A percentile compares a stretch with the other conserved stretches of the same genome.
phyloP scores from a whole-genome alignment of 2,329 filamentous ascomycete species.

The Chrysoporthe deuterocubensis region DNA sequence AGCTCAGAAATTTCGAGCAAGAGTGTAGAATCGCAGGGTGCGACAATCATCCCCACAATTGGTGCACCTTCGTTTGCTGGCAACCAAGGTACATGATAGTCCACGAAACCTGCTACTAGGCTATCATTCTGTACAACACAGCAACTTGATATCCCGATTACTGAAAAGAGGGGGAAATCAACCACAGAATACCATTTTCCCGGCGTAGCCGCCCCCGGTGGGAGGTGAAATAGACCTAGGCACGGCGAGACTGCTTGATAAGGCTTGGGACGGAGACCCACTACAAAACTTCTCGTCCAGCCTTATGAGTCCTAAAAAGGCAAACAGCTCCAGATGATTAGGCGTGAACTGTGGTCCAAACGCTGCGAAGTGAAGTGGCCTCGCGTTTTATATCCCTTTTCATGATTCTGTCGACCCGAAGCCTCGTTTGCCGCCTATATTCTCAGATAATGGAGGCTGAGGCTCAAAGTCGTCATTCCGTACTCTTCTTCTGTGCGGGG shows the following conservation, averaged over 20 bases:
- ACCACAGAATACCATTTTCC: background rate
- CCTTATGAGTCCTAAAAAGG: background rate
- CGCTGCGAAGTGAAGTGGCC: too few relatives aligned
- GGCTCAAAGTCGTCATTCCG: too few relatives aligned
- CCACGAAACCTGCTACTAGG: background rate
- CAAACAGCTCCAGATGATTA: too few relatives aligned
- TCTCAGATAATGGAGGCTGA: too few relatives aligned
- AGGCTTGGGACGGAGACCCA: background rate
- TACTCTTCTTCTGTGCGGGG: too few relatives aligned
- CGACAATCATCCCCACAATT: background rate
- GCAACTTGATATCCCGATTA: background rate
- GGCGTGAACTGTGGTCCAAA: too few relatives aligned
- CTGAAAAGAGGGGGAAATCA: too few relatives aligned
- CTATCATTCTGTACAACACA: background rate
- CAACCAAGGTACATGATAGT: background rate
- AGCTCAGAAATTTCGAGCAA: background rate
- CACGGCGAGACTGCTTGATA: background rate
- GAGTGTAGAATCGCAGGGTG: background rate
- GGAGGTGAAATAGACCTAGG: background rate
- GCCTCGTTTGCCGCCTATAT: too few relatives aligned
- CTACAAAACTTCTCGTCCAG: background rate
- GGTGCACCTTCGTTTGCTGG: background rate
- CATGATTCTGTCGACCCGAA: too few relatives aligned
- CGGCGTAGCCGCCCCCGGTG: background rate
- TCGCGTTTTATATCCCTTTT: too few relatives aligned